These are phyloP conservation scores for Laburnicola sp. DNA, from an alignment of 2,329 filamentous ascomycete species.

Conservation along the genomic window DNA sequence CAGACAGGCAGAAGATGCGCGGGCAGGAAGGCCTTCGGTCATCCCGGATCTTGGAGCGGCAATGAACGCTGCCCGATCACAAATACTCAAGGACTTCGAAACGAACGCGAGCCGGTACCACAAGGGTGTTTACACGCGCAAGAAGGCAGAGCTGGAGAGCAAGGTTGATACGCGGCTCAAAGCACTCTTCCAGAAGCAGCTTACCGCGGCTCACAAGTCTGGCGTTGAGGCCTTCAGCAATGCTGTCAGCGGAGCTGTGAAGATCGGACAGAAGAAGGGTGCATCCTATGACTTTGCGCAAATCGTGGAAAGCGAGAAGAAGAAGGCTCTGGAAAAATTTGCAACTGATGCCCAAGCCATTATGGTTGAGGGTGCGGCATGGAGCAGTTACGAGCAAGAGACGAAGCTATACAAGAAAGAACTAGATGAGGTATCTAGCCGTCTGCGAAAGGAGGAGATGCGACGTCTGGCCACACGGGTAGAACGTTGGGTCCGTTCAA, in stretches of 20 bases:
- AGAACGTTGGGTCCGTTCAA: slow-evolving; percentile 89
- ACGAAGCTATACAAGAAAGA: slow-evolving; percentile 83
- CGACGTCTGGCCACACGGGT: slow-evolving; percentile 85
- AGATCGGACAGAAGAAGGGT: slow-evolving; percentile 88
- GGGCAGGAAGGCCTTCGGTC: slow-evolving; percentile 72
- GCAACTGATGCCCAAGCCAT: slow-evolving; percentile 74
- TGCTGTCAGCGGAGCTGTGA: slow-evolving; percentile 82
- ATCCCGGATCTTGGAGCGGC: slow-evolving; percentile 73
- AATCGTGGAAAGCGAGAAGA: slow-evolving; percentile 84
- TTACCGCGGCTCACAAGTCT: slow-evolving; percentile 84
- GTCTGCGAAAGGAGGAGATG: slow-evolving; percentile 94
- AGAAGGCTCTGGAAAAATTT: slow-evolving; percentile 73
- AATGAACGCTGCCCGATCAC: slow-evolving; percentile 71
- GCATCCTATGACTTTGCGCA: slow-evolving; percentile 91
- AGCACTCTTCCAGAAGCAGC: slow-evolving; percentile 82
- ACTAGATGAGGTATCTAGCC: slow-evolving; percentile 81
- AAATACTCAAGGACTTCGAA: slow-evolving; percentile 82
- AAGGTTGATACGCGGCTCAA: slow-evolving; percentile 91
- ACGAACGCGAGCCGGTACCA: slow-evolving; percentile 91
- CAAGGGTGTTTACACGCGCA: slow-evolving; percentile 89
- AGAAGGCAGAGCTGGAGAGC: slow-evolving; percentile 78
- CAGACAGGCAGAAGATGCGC: slow-evolving; percentile 73
- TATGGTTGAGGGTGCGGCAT: slow-evolving; percentile 75
- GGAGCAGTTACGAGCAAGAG: slow-evolving; percentile 86
- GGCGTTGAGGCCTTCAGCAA: slow-evolving; percentile 84